These are phyloP conservation scores for Fistulina hepatica DNA, from an alignment of 1,284 basidiomycete genomes.

Conservation along the genomic window DNA sequence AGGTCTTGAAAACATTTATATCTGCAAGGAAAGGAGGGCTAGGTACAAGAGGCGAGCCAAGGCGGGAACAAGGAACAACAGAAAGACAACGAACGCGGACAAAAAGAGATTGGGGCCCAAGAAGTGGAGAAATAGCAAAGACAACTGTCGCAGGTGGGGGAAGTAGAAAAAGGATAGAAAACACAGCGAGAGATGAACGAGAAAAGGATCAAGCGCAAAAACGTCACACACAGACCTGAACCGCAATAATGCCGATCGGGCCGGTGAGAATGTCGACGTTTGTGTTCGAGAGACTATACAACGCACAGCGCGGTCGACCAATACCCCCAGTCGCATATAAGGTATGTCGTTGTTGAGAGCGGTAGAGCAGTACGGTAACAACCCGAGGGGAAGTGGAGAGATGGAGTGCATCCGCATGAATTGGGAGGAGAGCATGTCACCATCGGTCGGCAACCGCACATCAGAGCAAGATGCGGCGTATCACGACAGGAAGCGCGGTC, in stretches of 20 bases:
- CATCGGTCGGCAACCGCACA: neutral
- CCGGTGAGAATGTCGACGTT: neutral
- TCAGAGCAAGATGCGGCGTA: neutral
- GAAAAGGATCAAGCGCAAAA: neutral
- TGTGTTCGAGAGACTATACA: neutral
- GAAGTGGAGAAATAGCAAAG: neutral
- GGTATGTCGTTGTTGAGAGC: too few species aligned
- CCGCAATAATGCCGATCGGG: neutral
- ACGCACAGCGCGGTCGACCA: neutral
- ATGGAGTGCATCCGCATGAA: neutral
- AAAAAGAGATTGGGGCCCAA: neutral
- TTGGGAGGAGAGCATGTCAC: neutral
- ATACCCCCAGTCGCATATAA: too few species aligned
- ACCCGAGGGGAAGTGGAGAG: neutral
- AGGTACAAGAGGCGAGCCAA: neutral
- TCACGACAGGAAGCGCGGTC: neutral
- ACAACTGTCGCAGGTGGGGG: neutral
- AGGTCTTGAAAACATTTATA: too few species aligned
- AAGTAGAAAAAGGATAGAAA: neutral
- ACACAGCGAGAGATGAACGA: neutral
- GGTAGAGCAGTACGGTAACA: too few species aligned
- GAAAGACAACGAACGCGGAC: neutral
- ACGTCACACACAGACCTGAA: neutral
- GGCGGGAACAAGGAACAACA: neutral
- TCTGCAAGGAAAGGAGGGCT: neutral